Evolutionary conservation across 2,329 filamentous ascomycete species (phyloP), one percentile per base, ranked within the genome.

Genomic region (Pseudovirgaria hyperparasitica): DNA sequence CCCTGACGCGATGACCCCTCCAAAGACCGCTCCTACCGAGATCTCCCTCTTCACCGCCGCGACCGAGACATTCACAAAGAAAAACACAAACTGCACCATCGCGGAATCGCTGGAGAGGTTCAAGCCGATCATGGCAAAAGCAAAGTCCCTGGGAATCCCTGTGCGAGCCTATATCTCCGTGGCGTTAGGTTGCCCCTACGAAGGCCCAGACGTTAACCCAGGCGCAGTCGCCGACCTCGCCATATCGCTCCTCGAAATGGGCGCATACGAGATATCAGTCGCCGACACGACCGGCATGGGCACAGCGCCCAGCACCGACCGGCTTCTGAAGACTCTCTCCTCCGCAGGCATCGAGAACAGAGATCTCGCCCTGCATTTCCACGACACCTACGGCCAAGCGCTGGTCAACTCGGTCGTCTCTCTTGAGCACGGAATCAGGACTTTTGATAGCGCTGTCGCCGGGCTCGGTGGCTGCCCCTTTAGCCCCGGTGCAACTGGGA

Each of bases 251-350:
- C 63, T 93, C 2, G 80, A 86, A 45, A 81, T 87, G 63, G 86
- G 86, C 11, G 86, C 82, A 12, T 82, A 92, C 46, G 84, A 93
- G 62, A 85, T 94, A 39, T 81, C 80, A 2, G 69, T 93, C 1
- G 85, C 84, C 5, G 86, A 93, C 46, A 94, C 86, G 0, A 87
- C 85, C 0, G 86, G 86, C 11, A 85, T 92, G 69, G 86, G 85
- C 17, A 92, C 82, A 0, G 76, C 74, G n/a, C 75, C 74, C 11
- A 62, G 72, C 30, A 82, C 77, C 3, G 59, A 63, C 29, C 68
- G 71, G 30, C 58, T 85, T 24, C 60, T 85, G 31, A 65, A 65
- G 36, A 74, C 74, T 30, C 58, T 84, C 53, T 54, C 63, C 6
- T 67, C 72, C 2, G 78, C 77, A 2, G 77, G 76, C 1, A 66